phyloP scores from a whole-genome alignment of 2,329 filamentous ascomycete genomes.

The Cercospora berteroae region DNA sequence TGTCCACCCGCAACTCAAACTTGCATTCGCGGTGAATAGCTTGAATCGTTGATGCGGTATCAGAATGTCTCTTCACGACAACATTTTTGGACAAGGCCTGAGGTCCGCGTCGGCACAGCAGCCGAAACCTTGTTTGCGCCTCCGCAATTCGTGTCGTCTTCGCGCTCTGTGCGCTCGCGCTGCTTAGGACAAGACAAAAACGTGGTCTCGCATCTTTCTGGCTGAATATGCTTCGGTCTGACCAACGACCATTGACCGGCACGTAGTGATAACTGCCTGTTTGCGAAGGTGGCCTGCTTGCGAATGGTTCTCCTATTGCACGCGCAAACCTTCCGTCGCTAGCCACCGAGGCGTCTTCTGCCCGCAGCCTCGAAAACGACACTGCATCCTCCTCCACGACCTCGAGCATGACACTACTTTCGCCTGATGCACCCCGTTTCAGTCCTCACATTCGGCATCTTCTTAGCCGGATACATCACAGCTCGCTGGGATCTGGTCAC shows the following conservation, averaged over 20 bases:
- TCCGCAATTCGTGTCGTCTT: background rate
- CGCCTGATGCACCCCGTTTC: constrained; percentile 90
- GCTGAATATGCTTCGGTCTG: background rate
- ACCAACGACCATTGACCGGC: background rate
- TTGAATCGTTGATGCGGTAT: background rate
- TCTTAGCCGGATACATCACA: constrained; percentile 98
- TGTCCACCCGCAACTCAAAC: no score
- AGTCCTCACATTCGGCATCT: constrained; percentile 91
- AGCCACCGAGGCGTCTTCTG: constrained; percentile 7
- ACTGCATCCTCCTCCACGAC: background rate
- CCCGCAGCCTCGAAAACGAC: background rate
- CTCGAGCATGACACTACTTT: constrained; percentile 15
- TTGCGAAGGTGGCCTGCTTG: background rate
- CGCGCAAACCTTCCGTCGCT: background rate
- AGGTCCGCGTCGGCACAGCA: background rate
- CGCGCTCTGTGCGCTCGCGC: background rate
- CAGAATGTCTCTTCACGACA: background rate
- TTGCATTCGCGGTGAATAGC: background rate
- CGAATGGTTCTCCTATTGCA: background rate
- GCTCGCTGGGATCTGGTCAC: constrained; percentile 98
- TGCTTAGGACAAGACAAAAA: background rate
- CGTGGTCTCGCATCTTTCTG: background rate
- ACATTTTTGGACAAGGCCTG: constrained; percentile 1
- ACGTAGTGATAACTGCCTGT: background rate
- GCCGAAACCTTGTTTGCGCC: background rate